A percentile compares a stretch with the other conserved stretches of the same genome.
Evolutionary conservation across 768 basidiomycete genomes (phyloP).

Genomic region (Termitomyces sp.): DNA sequence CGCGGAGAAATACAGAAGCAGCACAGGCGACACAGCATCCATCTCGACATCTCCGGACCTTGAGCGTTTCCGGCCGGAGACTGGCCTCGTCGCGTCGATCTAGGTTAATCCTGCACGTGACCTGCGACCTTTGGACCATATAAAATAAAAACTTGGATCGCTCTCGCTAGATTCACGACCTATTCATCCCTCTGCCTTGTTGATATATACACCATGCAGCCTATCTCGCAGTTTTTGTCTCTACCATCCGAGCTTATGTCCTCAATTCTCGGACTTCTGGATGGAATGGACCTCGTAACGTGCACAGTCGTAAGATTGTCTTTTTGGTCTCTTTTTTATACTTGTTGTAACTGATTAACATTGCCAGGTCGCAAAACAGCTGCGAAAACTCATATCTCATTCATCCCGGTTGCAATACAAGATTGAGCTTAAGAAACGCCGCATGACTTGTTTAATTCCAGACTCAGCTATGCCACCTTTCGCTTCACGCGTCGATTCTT

Average conservation of each 20-base stretch:
- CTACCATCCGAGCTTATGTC: conserved; percentile 37
- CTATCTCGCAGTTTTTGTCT: conserved; percentile 17
- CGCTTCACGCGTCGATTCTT: conserved; percentile 33
- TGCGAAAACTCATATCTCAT: conserved; percentile 30
- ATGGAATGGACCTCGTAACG: conserved; percentile 28
- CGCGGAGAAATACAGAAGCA: no score
- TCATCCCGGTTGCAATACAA: conserved; percentile 44
- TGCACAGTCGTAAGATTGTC: conserved; percentile 24
- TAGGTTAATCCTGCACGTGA: no score
- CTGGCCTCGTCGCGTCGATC: no score
- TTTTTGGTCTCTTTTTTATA: not conserved
- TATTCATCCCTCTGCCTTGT: no score
- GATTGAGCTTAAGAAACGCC: conserved; percentile 44
- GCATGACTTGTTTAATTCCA: conserved; percentile 35
- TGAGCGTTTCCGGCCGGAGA: no score
- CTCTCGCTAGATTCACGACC: no score
- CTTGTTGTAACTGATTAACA: not conserved
- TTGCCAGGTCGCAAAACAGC: conserved; percentile 33
- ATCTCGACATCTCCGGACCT: no score
- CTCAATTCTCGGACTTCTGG: conserved; percentile 27
- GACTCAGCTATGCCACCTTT: conserved; percentile 26
- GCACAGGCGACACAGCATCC: no score
- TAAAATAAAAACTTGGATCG: no score
- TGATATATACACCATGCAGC: conserved; percentile 1
- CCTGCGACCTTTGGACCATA: no score